Evolutionary conservation across 2,329 filamentous ascomycete species (phyloP).

Genomic region (Verticillium alfalfae): DNA sequence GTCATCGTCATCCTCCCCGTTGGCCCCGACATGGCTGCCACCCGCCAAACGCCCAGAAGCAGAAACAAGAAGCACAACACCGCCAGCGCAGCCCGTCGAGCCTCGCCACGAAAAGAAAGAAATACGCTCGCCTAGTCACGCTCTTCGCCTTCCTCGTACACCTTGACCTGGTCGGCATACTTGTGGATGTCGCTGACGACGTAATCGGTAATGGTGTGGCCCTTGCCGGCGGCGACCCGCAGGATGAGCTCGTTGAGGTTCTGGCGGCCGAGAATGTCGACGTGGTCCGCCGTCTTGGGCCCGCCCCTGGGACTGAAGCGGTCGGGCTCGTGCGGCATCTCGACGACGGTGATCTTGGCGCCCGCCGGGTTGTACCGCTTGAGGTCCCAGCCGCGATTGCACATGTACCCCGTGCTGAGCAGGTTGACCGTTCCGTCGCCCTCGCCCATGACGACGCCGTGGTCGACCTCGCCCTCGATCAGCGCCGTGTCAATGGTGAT

Average conservation of each 20-base stretch:
- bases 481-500: slow-evolving; percentile 67
- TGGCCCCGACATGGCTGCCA: not conserved
- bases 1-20: not conserved
- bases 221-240: slow-evolving; percentile 77
- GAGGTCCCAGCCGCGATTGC: slow-evolving; percentile 87
- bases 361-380: slow-evolving; percentile 89
- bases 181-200: slow-evolving; percentile 76
- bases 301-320: slow-evolving; percentile 77
- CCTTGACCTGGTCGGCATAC: slow-evolving; percentile 78
- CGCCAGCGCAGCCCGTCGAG: not conserved
- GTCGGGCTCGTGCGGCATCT: slow-evolving; percentile 97
- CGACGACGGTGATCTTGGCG: slow-evolving; percentile 74
- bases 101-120: not conserved
- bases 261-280: slow-evolving; percentile 87
- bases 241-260: slow-evolving; percentile 88
- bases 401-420: slow-evolving; percentile 95
- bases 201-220: slow-evolving; percentile 70
- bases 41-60: not conserved
- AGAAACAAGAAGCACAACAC: not conserved
- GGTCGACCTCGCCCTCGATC: slow-evolving; percentile 62
- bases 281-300: slow-evolving; percentile 76
- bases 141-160: slow-evolving; percentile 57
- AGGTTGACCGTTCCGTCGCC: slow-evolving; percentile 94
- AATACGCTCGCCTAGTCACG: not conserved
- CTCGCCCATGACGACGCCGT: slow-evolving; percentile 91